Evolutionary conservation across 164 flowering plant species (phyloP), one percentile per base, ranked within the genome.

Genomic region (Cinnamomum chago): DNA sequence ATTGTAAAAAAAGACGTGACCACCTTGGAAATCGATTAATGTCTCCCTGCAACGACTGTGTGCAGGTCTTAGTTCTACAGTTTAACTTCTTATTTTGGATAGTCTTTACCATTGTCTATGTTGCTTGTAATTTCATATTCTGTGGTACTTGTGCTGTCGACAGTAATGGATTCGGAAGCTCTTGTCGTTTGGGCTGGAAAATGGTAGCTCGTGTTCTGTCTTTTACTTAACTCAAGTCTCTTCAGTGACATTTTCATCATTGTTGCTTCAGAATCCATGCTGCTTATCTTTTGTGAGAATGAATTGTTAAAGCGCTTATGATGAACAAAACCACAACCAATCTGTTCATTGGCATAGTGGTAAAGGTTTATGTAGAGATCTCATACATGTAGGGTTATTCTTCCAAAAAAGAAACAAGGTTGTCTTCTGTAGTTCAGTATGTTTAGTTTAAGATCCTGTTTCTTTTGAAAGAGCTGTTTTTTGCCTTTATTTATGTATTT

Each of bases 1-100:
- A 80, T 84, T 72, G 84, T 79, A 71, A 80, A 76, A 28, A 84
- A 82, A 73, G 87, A 84, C 62, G 76, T 62, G n/a, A 27, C 76
- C 10, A 50, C 77, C 18, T 69, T 33, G 35, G 90, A 83, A 58
- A 71, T 58, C 30, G 81, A 77, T 50, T 82, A 79, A 76, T 67
- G 47, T 17, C 70, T 58, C 47, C 67, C 17, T 15, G 25, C 68
- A 62, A 3, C 62, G 10, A 51, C 47, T 55, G 10, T 25, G 24
- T 47, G 14, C 17, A 23, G 71, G 24, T 69, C 52, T n/a, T 24
- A 67, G 15, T 33, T 28, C 27, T 17, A 14, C 22, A 15, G 30
- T 28, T 30, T 33, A 7, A 40, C 22, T 64, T 64, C 27, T 23
- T 13, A 64, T 23, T 64, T 14, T 64, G 13, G 27, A 64, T 64